Evolutionary conservation across 176 grass and related monocot genomes (phyloP).

Genomic region (Poa annua): DNA sequence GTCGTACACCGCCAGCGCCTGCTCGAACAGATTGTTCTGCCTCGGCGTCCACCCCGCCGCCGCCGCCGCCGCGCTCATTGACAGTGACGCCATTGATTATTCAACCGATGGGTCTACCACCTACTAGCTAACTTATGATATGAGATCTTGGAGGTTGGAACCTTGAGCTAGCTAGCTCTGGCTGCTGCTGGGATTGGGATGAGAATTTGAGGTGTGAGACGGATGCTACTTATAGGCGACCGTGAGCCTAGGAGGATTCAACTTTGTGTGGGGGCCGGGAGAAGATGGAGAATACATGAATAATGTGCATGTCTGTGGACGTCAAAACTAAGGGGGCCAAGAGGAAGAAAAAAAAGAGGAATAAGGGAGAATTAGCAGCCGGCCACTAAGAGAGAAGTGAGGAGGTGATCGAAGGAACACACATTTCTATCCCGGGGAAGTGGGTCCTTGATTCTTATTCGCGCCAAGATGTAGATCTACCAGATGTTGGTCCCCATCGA

Average conservation of each 20-base stretch:
- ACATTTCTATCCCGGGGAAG: constrained; percentile 44
- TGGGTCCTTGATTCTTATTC: too few species aligned
- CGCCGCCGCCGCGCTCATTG: constrained; percentile 38
- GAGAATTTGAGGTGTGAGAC: constrained; percentile 11
- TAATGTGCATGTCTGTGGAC: not conserved
- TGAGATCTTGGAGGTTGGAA: not conserved
- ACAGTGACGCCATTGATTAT: constrained; percentile 47
- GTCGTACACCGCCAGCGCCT: constrained; percentile 74
- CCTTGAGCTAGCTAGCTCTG: not conserved
- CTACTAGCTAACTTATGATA: not conserved
- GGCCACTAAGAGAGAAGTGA: not conserved
- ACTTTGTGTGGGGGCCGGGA: not conserved
- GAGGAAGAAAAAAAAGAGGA: constrained; percentile 5
- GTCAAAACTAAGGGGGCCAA: too few species aligned
- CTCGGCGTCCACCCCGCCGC: constrained; percentile 55
- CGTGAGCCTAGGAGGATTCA: not conserved
- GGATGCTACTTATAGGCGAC: constrained; percentile 43
- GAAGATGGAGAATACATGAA: not conserved
- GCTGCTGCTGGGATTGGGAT: constrained; percentile 28
- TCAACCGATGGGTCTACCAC: not conserved
- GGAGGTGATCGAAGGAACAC: constrained; percentile 31
- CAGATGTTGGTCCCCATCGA: too few species aligned
- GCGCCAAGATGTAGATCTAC: too few species aligned
- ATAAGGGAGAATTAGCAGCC: not conserved
- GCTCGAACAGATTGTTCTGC: constrained; percentile 86